Conservation (phyloP, 2,329 filamentous ascomycete species). For the Ambrosiella cleistominuta region DNA sequence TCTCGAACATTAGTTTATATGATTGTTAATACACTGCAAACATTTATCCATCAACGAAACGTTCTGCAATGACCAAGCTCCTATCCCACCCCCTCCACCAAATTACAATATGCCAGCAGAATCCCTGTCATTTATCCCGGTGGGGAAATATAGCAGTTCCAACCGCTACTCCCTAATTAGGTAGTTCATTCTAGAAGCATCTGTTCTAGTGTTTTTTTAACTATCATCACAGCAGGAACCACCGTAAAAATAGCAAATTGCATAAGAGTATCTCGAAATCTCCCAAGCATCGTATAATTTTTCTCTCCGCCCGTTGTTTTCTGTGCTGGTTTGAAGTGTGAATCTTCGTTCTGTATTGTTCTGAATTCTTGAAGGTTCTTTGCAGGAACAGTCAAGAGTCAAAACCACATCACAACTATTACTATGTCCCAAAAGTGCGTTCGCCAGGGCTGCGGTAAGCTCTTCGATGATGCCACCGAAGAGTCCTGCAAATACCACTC, state of each 20-base stretch:
- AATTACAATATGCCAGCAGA: too few species aligned
- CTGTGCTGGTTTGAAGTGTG: neutral
- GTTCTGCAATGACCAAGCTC: too few species aligned
- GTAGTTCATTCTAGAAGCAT: neutral
- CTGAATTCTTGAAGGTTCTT: too few species aligned
- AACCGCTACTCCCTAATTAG: too few species aligned
- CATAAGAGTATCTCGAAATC: neutral
- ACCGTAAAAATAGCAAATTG: neutral
- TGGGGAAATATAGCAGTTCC: too few species aligned
- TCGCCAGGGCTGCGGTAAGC: conserved; percentile 87
- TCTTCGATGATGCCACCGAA: conserved; percentile 52
- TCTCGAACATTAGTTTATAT: too few species aligned
- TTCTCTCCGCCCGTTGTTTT: neutral
- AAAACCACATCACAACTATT: neutral
- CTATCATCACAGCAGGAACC: neutral
- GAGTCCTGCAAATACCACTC: conserved; percentile 81
- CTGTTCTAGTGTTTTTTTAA: neutral
- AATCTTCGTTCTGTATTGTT: neutral
- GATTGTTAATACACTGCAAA: too few species aligned
- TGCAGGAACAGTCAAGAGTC: neutral
- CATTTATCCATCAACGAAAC: too few species aligned
- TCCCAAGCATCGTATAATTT: neutral
- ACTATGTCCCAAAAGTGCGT: conserved; percentile 72
- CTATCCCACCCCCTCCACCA: too few species aligned
- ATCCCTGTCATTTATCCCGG: too few species aligned